Percentiles rank a stretch among this genome's conserved stretches.
These are phyloP conservation scores for Colletotrichum australisinense DNA, from an alignment of 2,329 filamentous ascomycete species.

Conservation along the genomic window DNA sequence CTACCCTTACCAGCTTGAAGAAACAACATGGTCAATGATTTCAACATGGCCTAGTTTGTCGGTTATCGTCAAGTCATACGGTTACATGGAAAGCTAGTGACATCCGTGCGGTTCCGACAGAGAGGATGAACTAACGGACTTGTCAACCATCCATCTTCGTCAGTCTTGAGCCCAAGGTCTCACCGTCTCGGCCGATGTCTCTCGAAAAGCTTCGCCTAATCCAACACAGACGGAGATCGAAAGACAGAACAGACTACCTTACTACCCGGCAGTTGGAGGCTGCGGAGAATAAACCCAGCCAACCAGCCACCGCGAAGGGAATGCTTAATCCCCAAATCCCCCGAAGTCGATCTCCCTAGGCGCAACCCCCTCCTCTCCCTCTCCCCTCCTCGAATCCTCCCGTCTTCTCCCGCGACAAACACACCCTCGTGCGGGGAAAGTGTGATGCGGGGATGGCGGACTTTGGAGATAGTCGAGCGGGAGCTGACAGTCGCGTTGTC, in stretches of 20 bases:
- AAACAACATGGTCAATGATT: not conserved
- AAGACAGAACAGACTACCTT: not conserved
- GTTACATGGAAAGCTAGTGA: not conserved
- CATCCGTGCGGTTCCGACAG: not conserved
- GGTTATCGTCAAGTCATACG: not conserved
- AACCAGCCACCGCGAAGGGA: not conserved
- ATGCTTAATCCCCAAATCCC: not conserved
- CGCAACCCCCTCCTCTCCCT: not conserved
- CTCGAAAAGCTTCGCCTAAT: not conserved
- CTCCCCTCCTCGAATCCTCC: not conserved
- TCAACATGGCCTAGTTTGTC: not conserved
- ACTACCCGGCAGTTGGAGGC: conserved; percentile 2
- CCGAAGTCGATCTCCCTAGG: not conserved
- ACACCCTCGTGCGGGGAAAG: not conserved
- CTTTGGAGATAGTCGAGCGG: not conserved
- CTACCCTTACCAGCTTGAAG: not conserved
- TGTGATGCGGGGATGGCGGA: conserved; percentile 18
- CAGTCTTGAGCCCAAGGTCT: no score
- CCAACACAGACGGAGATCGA: not conserved
- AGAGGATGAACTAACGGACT: not conserved
- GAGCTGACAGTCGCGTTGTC: not conserved
- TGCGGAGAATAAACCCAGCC: conserved; percentile 16
- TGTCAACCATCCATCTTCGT: not conserved
- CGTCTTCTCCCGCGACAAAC: not conserved
- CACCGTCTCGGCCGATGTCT: not conserved